These are phyloP conservation scores for Tritrichomonas musculus DNA, from an alignment of 208 protist genomes.

Conservation along the genomic window DNA sequence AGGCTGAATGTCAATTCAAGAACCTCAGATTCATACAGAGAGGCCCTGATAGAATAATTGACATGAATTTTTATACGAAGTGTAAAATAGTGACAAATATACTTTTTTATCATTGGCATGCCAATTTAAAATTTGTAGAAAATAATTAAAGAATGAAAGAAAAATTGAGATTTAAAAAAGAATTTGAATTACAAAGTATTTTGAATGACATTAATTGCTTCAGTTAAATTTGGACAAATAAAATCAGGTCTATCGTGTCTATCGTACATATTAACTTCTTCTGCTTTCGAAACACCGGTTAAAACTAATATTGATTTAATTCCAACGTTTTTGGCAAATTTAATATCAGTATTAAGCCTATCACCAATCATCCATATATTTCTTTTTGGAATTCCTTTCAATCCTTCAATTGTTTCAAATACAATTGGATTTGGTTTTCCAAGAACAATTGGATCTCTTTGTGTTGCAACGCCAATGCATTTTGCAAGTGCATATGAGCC, in stretches of 20 bases:
- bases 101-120: background rate
- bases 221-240: background rate
- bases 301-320: background rate
- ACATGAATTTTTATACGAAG: no score
- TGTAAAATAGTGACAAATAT: no score
- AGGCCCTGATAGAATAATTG: no score
- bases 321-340: slow-evolving; percentile 10
- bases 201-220: background rate
- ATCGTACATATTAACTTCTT: background rate
- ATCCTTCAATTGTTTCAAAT: background rate
- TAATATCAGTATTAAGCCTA: background rate
- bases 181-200: background rate
- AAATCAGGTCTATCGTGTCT: background rate
- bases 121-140: background rate
- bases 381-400: background rate
- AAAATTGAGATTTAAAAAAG: background rate
- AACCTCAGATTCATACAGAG: no score
- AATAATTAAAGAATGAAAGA: background rate
- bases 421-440: slow-evolving; percentile 14
- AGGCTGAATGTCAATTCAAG: no score
- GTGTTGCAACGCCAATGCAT: background rate
- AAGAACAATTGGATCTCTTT: background rate
- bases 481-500: background rate
- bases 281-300: background rate
- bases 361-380: slow-evolving; percentile 15